phyloP scores from a whole-genome alignment of 73 alveolate species.

The Urostyla sp. region DNA sequence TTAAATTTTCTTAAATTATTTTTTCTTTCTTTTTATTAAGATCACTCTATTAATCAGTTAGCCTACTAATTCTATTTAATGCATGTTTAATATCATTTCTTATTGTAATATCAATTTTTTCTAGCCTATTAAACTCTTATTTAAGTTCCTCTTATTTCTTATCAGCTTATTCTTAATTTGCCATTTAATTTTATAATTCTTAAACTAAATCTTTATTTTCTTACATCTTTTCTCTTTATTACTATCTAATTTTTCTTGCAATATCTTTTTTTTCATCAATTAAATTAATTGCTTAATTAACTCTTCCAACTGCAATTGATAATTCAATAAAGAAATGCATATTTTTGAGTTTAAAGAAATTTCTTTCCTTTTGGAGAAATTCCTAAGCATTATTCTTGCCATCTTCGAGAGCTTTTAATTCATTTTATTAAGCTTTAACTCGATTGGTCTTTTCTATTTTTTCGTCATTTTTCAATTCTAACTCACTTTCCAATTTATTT shows the following conservation, averaged over 20 bases:
- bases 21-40: conserved; percentile 39
- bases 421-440: conserved; percentile 68
- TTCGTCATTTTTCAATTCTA: conserved; percentile 78
- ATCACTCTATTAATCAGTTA: conserved; percentile 50
- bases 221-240: conserved; percentile 58
- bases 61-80: conserved; percentile 31
- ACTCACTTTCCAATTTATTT: conserved; percentile 70
- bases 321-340: conserved; percentile 65
- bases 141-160: conserved; percentile 56
- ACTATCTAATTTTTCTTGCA: conserved; percentile 51
- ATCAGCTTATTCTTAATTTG: conserved; percentile 64
- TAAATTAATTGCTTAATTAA: conserved; percentile 11
- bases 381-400: conserved; percentile 77
- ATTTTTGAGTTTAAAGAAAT: conserved; percentile 25
- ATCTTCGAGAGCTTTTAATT: conserved; percentile 76
- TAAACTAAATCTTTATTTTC: conserved; percentile 48
- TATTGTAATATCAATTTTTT: conserved; percentile 67
- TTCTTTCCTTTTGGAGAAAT: conserved; percentile 81
- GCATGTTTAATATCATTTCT: conserved; percentile 69
- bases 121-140: conserved; percentile 61
- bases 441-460: conserved; percentile 61
- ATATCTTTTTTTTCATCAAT: conserved; percentile 57
- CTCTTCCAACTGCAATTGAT: conserved; percentile 39
- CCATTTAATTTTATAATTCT: conserved; percentile 45
- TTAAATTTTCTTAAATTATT: conserved; percentile 40